Conservation (phyloP, 768 basidiomycete genomes). For the Boletus rubescentipes region DNA sequence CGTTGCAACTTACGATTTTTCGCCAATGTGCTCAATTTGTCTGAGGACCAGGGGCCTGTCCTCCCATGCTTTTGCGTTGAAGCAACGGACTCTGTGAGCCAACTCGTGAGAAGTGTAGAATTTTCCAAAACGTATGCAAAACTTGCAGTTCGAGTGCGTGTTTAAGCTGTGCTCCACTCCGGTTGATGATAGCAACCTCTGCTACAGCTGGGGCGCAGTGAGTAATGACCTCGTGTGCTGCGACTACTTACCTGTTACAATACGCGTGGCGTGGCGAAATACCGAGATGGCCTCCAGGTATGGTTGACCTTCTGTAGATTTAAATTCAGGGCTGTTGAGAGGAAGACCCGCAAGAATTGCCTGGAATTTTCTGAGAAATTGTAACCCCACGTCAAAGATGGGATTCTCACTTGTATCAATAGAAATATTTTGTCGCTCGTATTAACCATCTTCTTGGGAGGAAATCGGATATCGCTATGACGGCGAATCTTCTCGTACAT, state of each 20-base stretch:
- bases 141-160: slow-evolving; percentile 73
- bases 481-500: slow-evolving; percentile 66
- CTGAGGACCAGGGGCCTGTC: slow-evolving; percentile 79
- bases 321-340: slow-evolving; percentile 67
- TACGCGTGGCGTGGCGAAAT: slow-evolving; percentile 74
- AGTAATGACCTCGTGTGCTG: background rate
- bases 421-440: slow-evolving; percentile 78
- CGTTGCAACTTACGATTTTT: slow-evolving; percentile 69
- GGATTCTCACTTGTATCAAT: slow-evolving; percentile 62
- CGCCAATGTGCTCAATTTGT: slow-evolving; percentile 89
- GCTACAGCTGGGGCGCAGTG: slow-evolving; percentile 57
- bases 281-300: slow-evolving; percentile 66
- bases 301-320: slow-evolving; percentile 67
- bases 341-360: slow-evolving; percentile 72
- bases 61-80: slow-evolving; percentile 91
- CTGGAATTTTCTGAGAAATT: slow-evolving; percentile 36
- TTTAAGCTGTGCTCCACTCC: slow-evolving; percentile 66
- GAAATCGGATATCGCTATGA: slow-evolving; percentile 79
- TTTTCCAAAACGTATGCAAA: background rate
- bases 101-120: background rate
- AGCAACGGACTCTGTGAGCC: slow-evolving; percentile 60
- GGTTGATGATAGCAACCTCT: slow-evolving; percentile 68
- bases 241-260: slow-evolving; percentile 60
- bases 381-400: background rate
- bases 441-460: slow-evolving; percentile 66